phyloP scores from a whole-genome alignment of 2,329 filamentous ascomycete species.

The Botryosphaeria dothidea region DNA sequence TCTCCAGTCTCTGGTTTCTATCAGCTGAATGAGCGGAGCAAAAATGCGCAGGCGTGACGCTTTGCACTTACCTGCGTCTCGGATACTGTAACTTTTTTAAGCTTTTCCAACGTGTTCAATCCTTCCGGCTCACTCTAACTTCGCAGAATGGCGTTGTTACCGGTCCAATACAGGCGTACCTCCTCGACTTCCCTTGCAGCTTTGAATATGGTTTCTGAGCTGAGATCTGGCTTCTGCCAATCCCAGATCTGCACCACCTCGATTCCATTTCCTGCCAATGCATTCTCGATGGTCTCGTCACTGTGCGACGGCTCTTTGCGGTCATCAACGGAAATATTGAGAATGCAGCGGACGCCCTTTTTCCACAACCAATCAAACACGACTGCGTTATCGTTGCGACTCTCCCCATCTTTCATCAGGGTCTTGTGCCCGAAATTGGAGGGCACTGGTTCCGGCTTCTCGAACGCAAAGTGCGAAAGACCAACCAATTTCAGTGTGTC shows the following conservation, averaged over 20 bases:
- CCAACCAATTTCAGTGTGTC: not conserved
- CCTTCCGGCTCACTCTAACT: not conserved
- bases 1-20: not conserved
- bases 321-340: not conserved
- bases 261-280: not conserved
- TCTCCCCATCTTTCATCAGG: not conserved
- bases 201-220: not conserved
- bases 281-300: conserved; percentile 4
- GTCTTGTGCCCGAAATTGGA: not conserved
- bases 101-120: not conserved
- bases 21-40: too few species aligned
- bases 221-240: conserved; percentile 2
- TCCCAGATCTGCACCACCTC: not conserved
- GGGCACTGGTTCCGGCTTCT: not conserved
- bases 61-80: not conserved
- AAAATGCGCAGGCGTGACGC: too few species aligned
- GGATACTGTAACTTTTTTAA: not conserved
- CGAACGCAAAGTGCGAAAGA: not conserved
- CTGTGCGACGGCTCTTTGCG: not conserved
- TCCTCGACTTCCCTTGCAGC: not conserved
- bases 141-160: not conserved
- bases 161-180: not conserved
- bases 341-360: not conserved
- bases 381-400: not conserved
- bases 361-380: not conserved